Conservation (phyloP, 176 grass and related monocot species). For the Oryza meyeriana region DNA sequence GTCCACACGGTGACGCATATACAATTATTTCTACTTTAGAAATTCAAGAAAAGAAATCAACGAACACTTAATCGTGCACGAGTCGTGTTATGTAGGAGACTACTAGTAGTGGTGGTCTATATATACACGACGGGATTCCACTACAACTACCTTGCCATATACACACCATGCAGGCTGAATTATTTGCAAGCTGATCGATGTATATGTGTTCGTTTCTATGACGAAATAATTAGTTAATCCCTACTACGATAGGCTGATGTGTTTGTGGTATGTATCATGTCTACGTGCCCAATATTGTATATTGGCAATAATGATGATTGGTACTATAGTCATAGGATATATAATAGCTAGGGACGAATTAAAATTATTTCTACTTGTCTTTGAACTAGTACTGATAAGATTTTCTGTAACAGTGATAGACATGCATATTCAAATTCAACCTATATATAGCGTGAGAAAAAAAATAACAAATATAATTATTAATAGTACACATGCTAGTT, state of each 20-base stretch:
- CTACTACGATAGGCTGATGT: background rate
- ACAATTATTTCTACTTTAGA: constrained; percentile 46
- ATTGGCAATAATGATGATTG: background rate
- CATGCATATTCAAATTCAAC: no score
- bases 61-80: background rate
- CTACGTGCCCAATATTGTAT: background rate
- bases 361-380: no score
- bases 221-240: background rate
- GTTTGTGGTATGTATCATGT: background rate
- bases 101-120: background rate
- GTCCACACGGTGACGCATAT: constrained; percentile 34
- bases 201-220: background rate
- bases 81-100: background rate
- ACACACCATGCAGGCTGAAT: background rate
- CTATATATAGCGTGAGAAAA: no score
- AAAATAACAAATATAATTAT: no score
- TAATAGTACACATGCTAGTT: no score
- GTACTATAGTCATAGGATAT: background rate
- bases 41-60: background rate
- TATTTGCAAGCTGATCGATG: background rate
- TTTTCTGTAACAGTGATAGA: no score
- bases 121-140: constrained; percentile 8
- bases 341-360: background rate
- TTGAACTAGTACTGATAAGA: no score
- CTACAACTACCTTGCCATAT: constrained; percentile 25